Evolutionary conservation across 2,329 filamentous ascomycete genomes (phyloP).

Genomic region (Fusarium sp.): DNA sequence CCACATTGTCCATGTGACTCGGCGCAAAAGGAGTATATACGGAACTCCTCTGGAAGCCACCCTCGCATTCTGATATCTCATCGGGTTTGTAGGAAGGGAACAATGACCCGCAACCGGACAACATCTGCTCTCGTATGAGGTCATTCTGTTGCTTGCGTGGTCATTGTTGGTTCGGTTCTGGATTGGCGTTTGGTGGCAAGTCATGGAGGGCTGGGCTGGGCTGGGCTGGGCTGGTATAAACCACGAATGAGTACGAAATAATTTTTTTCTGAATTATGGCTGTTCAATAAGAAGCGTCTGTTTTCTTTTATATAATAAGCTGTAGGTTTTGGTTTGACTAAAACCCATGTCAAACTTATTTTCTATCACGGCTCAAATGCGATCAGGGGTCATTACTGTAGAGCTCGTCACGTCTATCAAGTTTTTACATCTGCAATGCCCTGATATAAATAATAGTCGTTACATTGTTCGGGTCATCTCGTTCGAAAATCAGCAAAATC

Average conservation of each 20-base stretch:
- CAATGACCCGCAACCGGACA: conserved; percentile 3
- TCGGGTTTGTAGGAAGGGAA: conserved; percentile 1
- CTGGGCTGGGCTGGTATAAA: conserved; percentile 34
- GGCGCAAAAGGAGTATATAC: conserved; percentile 9
- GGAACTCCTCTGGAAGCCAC: background rate
- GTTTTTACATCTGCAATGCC: background rate
- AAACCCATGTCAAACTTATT: background rate
- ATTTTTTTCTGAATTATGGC: conserved; percentile 35
- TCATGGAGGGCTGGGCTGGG: conserved; percentile 20
- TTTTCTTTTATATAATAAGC: background rate
- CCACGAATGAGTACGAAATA: conserved; percentile 31
- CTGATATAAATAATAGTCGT: conserved; percentile 18
- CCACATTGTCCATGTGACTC: too few species aligned
- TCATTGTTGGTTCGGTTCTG: conserved; percentile 35
- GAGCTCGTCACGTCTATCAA: too few species aligned
- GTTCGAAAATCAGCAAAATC: conserved; percentile 26
- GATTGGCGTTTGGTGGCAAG: conserved; percentile 44
- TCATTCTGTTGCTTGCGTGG: conserved; percentile 25
- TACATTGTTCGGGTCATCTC: conserved; percentile 37
- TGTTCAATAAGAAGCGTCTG: conserved; percentile 40
- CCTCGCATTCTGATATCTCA: background rate
- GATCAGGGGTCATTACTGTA: too few species aligned
- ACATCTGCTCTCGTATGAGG: background rate
- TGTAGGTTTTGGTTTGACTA: background rate
- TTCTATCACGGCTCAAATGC: background rate